phyloP scores from a whole-genome alignment of 75 land plant genomes.

The Adiantum capillusveneris region DNA sequence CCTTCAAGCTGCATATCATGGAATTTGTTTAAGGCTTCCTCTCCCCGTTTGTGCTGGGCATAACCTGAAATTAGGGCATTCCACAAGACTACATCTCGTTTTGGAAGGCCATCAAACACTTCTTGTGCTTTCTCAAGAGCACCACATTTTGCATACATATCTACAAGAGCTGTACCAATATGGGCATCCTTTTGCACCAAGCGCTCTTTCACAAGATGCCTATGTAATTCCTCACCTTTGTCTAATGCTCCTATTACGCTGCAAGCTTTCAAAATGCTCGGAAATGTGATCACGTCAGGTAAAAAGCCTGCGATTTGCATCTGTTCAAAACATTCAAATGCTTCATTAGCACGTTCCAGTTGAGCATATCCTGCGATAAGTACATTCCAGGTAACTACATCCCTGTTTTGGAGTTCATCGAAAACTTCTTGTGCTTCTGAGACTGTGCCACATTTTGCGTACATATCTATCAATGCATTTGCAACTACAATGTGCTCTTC shows the following conservation, averaged over 20 bases:
- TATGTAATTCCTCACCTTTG: background rate
- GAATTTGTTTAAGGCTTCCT: background rate
- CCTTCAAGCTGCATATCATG: background rate
- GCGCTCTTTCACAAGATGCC: background rate
- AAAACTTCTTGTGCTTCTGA: background rate
- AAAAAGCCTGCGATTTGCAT: too few species aligned
- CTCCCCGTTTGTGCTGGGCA: background rate
- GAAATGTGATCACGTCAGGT: too few species aligned
- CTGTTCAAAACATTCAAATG: background rate
- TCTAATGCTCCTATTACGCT: background rate
- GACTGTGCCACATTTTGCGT: background rate
- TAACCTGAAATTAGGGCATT: background rate
- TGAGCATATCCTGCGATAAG: background rate
- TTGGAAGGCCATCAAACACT: background rate
- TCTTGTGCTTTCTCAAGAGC: background rate
- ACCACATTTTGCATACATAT: slow-evolving; percentile 1
- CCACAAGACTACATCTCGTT: background rate
- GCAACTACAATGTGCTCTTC: background rate
- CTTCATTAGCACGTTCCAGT: background rate
- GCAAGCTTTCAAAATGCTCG: background rate
- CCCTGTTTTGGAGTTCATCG: background rate
- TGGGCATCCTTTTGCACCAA: background rate
- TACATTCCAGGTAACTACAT: background rate
- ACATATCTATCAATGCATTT: background rate
- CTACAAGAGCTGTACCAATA: background rate